Evolutionary conservation across 805 yeast species (phyloP).

Genomic region (Cyberlindnera samutprakarnensis): DNA sequence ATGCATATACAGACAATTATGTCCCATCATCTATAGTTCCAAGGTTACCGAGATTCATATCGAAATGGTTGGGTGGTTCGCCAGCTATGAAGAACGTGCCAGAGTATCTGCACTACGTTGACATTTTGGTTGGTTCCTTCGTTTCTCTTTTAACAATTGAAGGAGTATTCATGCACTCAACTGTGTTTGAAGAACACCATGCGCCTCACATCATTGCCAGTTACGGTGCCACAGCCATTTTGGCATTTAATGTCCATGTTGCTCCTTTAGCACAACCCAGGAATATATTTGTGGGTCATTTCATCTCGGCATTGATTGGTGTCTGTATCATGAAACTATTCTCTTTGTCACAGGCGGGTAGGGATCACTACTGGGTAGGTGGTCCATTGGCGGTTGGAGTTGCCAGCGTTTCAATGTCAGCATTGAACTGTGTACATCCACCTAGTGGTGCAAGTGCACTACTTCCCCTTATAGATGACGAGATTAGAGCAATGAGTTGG

Average conservation of each 20-base stretch:
- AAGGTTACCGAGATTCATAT: slow-evolving; percentile 11
- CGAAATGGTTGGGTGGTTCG: slow-evolving; percentile 36
- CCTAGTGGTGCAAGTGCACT: slow-evolving; percentile 69
- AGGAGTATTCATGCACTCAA: slow-evolving; percentile 33
- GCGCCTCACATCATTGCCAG: slow-evolving; percentile 46
- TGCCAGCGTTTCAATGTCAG: slow-evolving; percentile 44
- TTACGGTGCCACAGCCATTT: slow-evolving; percentile 58
- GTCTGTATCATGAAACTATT: slow-evolving; percentile 48
- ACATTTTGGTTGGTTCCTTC: slow-evolving; percentile 37
- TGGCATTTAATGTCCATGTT: slow-evolving; percentile 45
- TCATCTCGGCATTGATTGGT: slow-evolving; percentile 46
- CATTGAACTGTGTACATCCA: slow-evolving; percentile 55
- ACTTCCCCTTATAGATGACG: slow-evolving; percentile 42
- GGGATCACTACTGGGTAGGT: slow-evolving; percentile 43
- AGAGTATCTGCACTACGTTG: slow-evolving; percentile 34
- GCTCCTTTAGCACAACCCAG: slow-evolving; percentile 64
- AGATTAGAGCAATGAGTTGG: slow-evolving; percentile 49
- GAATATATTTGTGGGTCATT: slow-evolving; percentile 48
- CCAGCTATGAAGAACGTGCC: not conserved
- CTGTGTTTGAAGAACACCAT: slow-evolving; percentile 30
- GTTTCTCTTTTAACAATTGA: slow-evolving; percentile 38
- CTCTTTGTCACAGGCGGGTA: slow-evolving; percentile 34
- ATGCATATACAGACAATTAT: not conserved
- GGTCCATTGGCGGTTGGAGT: slow-evolving; percentile 53
- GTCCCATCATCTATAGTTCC: not conserved